Conservation (phyloP, 768 basidiomycete genomes). For the Russula griseocarnosa region DNA sequence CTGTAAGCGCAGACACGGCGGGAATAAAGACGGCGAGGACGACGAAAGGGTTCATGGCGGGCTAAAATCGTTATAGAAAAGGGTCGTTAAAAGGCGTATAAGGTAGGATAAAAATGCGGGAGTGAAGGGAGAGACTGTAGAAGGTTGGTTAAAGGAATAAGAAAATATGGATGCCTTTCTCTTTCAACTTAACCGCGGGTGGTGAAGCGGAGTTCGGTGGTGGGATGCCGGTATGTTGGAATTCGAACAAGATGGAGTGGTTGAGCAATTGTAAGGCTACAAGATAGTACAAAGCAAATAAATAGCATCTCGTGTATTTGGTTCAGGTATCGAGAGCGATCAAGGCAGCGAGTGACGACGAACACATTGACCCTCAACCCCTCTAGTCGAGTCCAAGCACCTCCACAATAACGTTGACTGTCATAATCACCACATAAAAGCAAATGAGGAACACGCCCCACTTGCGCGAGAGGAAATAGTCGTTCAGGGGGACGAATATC, state of each 20-base stretch:
- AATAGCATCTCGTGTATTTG: not conserved
- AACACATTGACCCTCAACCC: constrained; percentile 9
- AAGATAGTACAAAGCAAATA: constrained; percentile 12
- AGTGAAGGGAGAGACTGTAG: constrained; percentile 9
- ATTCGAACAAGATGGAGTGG: constrained; percentile 8
- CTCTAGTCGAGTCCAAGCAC: constrained; percentile 35
- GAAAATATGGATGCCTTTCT: constrained; percentile 2
- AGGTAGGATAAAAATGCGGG: constrained; percentile 12
- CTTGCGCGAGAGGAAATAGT: constrained; percentile 67
- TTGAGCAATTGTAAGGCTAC: constrained; percentile 1
- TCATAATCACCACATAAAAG: constrained; percentile 74
- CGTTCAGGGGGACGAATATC: constrained; percentile 80
- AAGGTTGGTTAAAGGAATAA: constrained; percentile 12
- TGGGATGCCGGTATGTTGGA: constrained; percentile 16
- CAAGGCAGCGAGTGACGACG: not conserved
- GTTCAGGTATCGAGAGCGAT: not conserved
- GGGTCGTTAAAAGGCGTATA: constrained; percentile 14
- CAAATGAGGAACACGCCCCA: constrained; percentile 82
- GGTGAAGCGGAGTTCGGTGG: constrained; percentile 27
- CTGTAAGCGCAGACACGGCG: constrained; percentile 40
- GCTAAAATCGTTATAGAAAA: constrained; percentile 15
- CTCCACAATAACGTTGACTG: constrained; percentile 75
- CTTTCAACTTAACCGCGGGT: constrained; percentile 15
- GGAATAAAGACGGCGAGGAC: constrained; percentile 35
- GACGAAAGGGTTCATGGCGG: constrained; percentile 39